These are phyloP conservation scores for Morella rubra DNA, from an alignment of 306 rosid genomes.

Conservation along the genomic window DNA sequence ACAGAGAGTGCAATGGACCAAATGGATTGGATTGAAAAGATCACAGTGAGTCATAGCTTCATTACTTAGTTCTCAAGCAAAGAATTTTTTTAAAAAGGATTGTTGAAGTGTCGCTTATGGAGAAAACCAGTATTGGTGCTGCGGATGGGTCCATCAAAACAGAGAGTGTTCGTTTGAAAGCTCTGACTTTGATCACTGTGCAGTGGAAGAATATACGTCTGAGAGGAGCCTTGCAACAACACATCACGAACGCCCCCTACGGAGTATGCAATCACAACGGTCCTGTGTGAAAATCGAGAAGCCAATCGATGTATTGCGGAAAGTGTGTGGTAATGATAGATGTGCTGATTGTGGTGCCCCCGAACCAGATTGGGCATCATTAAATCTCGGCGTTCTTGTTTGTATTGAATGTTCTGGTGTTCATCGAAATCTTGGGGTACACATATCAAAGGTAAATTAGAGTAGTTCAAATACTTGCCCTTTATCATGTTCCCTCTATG, in stretches of 20 bases:
- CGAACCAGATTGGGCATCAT: constrained; percentile 99
- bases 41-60: too few species aligned
- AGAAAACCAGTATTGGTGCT: too few species aligned
- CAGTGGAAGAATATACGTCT: constrained; percentile 67
- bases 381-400: constrained; percentile 98
- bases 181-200: constrained; percentile 89
- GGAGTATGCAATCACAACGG: constrained; percentile 77
- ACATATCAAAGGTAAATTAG: constrained; percentile 84
- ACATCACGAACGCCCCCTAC: constrained; percentile 65
- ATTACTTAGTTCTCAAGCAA: too few species aligned
- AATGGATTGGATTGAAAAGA: too few species aligned
- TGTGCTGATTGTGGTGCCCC: constrained; percentile 98
- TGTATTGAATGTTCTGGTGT: constrained; percentile 99
- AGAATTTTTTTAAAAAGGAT: too few species aligned
- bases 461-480: neutral
- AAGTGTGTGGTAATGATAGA: constrained; percentile 88
- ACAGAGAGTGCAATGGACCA: too few species aligned
- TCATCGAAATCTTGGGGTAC: constrained; percentile 99
- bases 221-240: constrained; percentile 64
- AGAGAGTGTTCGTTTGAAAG: constrained; percentile 99
- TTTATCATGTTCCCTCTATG: constrained; percentile 9
- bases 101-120: too few species aligned
- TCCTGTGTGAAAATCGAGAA: constrained; percentile 76
- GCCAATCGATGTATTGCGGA: constrained; percentile 84
- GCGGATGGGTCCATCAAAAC: too few species aligned